Evolutionary conservation across 2,329 filamentous ascomycete genomes (phyloP), one percentile per base, ranked within the genome.

Genomic region (Aspergillus melleus): DNA sequence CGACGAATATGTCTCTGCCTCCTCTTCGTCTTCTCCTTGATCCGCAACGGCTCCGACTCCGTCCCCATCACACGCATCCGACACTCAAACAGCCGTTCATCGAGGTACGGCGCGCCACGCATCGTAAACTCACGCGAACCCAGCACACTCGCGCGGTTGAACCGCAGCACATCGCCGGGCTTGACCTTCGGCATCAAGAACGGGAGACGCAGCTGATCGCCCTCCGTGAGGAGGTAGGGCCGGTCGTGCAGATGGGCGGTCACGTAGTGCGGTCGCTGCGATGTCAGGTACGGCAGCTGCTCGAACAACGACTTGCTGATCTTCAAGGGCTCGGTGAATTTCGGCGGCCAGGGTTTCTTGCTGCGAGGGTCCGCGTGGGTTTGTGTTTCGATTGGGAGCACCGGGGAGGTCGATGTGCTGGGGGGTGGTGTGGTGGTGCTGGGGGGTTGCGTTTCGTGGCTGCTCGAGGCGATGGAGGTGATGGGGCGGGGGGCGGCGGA

Each of bases 91-190:
- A 96, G 77, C 56, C 87, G 79, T 76, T 94, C 89, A 74, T 97
- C 92, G 63, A 98, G 79, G 72, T 90, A 94, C n/a, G 90, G 87
- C 4, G 84, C 80, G 5, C 90, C 91, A 76, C 92, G 91, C 64
- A 98, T 82, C 5, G 94, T 97, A 78, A 91, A 96, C 76, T 98
- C 94, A 64, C 95, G 85, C 66, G 89, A 94, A 29, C 95, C 95
- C 49, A 99, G 79, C 56, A 89, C 82, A 46, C 87, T 89, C 24
- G 92, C 95, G 58, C 92, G 89, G 79, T 96, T 94, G 59, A 99
- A 84, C 6, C 93, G 90, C 61, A 99, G 83, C 42, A 96, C 81
- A 73, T 98, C 94, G 30, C 95, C 95, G 0, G 92, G 88, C 8
- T 83, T 78, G 5, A 92, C 90, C 26, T 85, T 87, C 2, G 88